Evolutionary conservation across 2,329 filamentous ascomycete genomes (phyloP).

Genomic region (Aspergillus floridensis): DNA sequence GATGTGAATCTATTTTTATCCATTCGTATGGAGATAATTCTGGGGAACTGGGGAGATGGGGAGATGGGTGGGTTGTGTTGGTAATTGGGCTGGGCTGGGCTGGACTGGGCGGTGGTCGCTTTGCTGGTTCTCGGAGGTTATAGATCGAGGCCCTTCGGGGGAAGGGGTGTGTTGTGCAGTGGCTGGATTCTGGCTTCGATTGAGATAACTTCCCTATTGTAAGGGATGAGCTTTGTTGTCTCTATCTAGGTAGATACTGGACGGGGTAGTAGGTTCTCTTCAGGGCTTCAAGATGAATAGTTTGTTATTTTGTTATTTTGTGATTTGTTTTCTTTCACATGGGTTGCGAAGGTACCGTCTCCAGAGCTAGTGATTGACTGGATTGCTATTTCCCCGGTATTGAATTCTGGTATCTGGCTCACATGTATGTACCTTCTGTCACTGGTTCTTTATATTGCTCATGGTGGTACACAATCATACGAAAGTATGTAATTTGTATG

Average conservation of each 20-base stretch:
- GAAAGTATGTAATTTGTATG: not conserved
- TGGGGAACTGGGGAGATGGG: not conserved
- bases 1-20: not conserved
- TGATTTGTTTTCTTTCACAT: conserved; percentile 5
- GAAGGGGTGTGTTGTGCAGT: not conserved
- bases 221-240: not conserved
- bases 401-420: not conserved
- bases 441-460: not conserved
- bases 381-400: conserved; percentile 1
- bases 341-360: not conserved
- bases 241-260: not conserved
- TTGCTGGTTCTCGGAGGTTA: not conserved
- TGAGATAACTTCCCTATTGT: not conserved
- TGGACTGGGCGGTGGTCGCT: not conserved
- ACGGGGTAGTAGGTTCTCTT: not conserved
- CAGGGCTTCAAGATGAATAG: no score
- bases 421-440: not conserved
- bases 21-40: not conserved
- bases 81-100: not conserved
- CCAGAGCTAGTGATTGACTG: not conserved
- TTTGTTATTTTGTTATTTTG: not conserved
- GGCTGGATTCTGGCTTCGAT: not conserved
- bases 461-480: not conserved
- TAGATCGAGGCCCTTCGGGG: not conserved
- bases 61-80: not conserved